Percentiles rank a stretch among this genome's conserved stretches.
Conservation (phyloP, 148 eudicot species). For the Chenopodium formosanum region DNA sequence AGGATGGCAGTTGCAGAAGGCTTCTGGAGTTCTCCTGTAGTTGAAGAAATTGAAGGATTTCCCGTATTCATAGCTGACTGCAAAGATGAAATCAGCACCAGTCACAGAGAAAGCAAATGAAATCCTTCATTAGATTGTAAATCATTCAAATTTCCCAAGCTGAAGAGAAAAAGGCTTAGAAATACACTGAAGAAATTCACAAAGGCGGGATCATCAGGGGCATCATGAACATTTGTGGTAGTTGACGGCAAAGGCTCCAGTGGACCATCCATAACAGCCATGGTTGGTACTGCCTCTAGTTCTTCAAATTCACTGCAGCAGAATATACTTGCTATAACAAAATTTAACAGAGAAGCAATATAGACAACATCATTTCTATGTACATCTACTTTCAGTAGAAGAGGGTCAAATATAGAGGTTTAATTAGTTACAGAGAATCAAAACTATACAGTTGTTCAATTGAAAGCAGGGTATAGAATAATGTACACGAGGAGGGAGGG, state of each 20-base stretch:
- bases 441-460: not conserved
- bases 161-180: not conserved
- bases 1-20: constrained; percentile 35
- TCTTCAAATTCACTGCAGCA: constrained; percentile 76
- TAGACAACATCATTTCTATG: not conserved
- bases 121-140: not conserved
- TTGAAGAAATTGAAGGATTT: constrained; percentile 45
- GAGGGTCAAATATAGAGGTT: too few relatives aligned
- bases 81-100: constrained; percentile 28
- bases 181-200: constrained; percentile 76
- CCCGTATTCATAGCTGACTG: constrained; percentile 66
- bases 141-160: not conserved
- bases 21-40: constrained; percentile 41
- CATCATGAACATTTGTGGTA: constrained; percentile 44
- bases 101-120: not conserved
- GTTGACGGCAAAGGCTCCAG: constrained; percentile 64
- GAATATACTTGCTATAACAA: not conserved
- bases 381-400: not conserved
- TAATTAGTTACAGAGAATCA: too few relatives aligned
- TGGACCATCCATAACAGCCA: constrained; percentile 86
- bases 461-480: not conserved
- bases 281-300: constrained; percentile 72
- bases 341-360: not conserved
- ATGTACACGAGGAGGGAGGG: not conserved
- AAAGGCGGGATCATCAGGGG: constrained; percentile 59